Percentiles rank a stretch among this genome's conserved stretches.
phyloP scores from a whole-genome alignment of 345 rosid genomes.

The Pistacia integerrima region DNA sequence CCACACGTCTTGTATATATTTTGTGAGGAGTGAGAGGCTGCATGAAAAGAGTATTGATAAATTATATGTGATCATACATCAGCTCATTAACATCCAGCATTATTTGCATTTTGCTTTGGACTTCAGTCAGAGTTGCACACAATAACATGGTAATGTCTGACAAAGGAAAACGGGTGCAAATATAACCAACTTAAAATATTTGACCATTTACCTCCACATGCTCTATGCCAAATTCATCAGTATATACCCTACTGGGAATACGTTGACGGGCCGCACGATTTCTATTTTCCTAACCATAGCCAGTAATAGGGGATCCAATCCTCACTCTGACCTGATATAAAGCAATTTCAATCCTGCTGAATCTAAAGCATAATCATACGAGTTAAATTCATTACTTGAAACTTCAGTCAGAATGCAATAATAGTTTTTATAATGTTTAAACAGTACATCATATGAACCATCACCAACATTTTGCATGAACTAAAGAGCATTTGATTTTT shows the following conservation, averaged over 20 bases:
- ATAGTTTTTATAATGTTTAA: no score
- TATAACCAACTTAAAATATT: background rate
- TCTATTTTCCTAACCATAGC: slow-evolving; percentile 93
- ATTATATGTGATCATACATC: background rate
- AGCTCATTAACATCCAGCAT: background rate
- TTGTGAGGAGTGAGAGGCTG: no score
- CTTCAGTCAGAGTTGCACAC: background rate
- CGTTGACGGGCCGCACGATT: slow-evolving; percentile 96
- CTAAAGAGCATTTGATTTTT: background rate
- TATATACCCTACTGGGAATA: slow-evolving; percentile 71
- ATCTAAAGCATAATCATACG: background rate
- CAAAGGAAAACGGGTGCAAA: background rate
- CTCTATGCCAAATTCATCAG: slow-evolving; percentile 96
- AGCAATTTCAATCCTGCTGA: slow-evolving; percentile 19
- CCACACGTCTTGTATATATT: no score
- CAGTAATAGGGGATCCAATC: slow-evolving; percentile 94
- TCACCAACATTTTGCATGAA: background rate
- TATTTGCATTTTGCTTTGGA: background rate
- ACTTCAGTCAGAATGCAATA: no score
- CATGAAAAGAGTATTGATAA: no score
- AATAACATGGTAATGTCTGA: background rate
- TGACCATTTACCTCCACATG: slow-evolving; percentile 68
- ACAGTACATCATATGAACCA: background rate
- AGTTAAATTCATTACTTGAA: no score
- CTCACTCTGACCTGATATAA: slow-evolving; percentile 77